Base-by-base conservation (phyloP, 2,329 filamentous ascomycete genomes). In the Hypoxylon sp. region DNA sequence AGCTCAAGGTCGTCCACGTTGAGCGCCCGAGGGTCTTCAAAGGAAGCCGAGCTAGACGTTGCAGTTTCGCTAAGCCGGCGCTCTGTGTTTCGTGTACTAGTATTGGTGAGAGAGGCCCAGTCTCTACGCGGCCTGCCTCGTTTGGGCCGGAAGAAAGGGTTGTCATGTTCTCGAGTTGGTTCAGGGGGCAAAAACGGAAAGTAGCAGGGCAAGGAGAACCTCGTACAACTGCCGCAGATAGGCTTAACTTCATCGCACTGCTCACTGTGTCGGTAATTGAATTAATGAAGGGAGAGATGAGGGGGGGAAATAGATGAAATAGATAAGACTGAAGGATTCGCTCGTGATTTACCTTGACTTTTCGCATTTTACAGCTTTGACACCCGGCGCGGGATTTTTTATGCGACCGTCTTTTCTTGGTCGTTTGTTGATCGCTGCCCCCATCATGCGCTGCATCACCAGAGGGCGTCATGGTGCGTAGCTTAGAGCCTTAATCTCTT, bases 221-320 rank as follows among this genome's bases (percentile, higher is more conserved):
- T 46, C 1, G 19, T 22, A 22, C 42, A 46, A 46, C 19, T 10
- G n/a, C n/a, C n/a, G 42, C 42, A 46, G 6, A 6, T 46, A 9
- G 42, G 42, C 10, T 46, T 17, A 9, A 46, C 42, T 22, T 46
- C 42, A n/a, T 46, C 42, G 42, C 42, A 46, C 19, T 46, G n/a
- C 42, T 46, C 10, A 10, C 42, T 17, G n/a, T 22, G n/a, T 46
- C 10, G 5, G 42, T 14, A 8, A 46, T 22, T 1, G 42, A 3
- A 46, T 11, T 14, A 37, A 37, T 37, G 5, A 26, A 6, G 26
- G 26, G 26, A 26, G 26, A 26, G 33, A 35, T 11, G 13, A 35
- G 13, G 13, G 33, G 33, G 14, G 13, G 5, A 37, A 14, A 14
- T 37, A 13, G 26, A 1, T 26, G 26, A 26, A 26, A 13, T 37